Percentiles rank a stretch among this genome's conserved stretches.
Evolutionary conservation across 257 asterid species (phyloP).

Genomic region (Primulina tabacum): DNA sequence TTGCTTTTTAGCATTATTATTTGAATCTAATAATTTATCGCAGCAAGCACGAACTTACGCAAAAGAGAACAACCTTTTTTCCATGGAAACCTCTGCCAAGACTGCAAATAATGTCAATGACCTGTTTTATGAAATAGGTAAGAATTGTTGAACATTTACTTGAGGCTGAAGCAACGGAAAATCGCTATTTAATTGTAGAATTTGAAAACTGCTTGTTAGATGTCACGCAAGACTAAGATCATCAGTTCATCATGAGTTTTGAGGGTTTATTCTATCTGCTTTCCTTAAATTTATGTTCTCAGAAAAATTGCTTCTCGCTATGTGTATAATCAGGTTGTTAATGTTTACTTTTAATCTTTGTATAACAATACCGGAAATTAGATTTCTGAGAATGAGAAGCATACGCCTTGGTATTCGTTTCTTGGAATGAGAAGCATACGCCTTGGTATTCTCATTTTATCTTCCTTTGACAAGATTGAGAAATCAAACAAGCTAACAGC

Average conservation of each 20-base stretch:
- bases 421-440: background rate
- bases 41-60: constrained; percentile 73
- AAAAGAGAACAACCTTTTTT: constrained; percentile 65
- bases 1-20: constrained; percentile 1
- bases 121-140: constrained; percentile 56
- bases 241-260: background rate
- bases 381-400: background rate
- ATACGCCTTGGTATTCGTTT: too few species aligned
- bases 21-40: constrained; percentile 20
- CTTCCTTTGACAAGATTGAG: background rate
- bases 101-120: constrained; percentile 65
- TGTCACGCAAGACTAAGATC: background rate
- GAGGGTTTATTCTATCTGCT: background rate
- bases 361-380: background rate
- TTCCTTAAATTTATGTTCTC: background rate
- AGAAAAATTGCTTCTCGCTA: background rate
- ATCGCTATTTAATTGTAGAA: background rate
- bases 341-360: too few species aligned
- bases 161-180: background rate
- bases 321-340: too few species aligned
- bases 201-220: background rate
- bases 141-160: background rate
- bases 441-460: background rate
- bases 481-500: background rate
- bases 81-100: constrained; percentile 74